Evolutionary conservation across 495 filamentous ascomycete species (phyloP).

Genomic region (Cercophora newfieldiana): DNA sequence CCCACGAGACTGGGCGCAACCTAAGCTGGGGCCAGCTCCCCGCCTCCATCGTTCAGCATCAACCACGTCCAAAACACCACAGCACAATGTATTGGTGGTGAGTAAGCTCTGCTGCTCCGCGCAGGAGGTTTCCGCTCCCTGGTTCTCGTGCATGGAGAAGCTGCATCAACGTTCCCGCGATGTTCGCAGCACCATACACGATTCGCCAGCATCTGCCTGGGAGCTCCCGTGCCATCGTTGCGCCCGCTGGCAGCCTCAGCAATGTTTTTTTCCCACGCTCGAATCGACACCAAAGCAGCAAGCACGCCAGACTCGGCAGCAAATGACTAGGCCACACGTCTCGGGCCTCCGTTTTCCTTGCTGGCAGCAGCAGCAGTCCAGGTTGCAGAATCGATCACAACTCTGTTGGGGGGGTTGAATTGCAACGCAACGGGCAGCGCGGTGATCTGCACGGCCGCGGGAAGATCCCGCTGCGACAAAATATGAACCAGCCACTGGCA

Average conservation of each 20-base stretch:
- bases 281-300: slow-evolving; percentile 13
- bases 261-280: not conserved
- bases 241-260: not conserved
- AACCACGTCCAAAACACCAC: not conserved
- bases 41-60: not conserved
- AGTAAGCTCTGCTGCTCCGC: not conserved
- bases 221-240: not conserved
- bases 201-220: slow-evolving; percentile 7
- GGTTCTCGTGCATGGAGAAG: slow-evolving; percentile 2
- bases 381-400: slow-evolving; percentile 11
- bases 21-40: not conserved
- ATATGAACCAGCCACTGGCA: not conserved
- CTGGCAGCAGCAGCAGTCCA: not conserved
- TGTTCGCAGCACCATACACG: not conserved
- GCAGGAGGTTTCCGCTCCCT: not conserved
- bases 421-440: slow-evolving; percentile 12
- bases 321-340: slow-evolving; percentile 34
- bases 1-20: not conserved
- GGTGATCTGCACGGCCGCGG: slow-evolving; percentile 17
- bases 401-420: not conserved
- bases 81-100: not conserved
- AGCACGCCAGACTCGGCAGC: slow-evolving; percentile 12
- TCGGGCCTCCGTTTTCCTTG: not conserved
- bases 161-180: slow-evolving; percentile 23
- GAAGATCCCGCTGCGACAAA: slow-evolving; percentile 15